Evolutionary conservation across 306 rosid species (phyloP).

Genomic region (Abrus pulchellus): DNA sequence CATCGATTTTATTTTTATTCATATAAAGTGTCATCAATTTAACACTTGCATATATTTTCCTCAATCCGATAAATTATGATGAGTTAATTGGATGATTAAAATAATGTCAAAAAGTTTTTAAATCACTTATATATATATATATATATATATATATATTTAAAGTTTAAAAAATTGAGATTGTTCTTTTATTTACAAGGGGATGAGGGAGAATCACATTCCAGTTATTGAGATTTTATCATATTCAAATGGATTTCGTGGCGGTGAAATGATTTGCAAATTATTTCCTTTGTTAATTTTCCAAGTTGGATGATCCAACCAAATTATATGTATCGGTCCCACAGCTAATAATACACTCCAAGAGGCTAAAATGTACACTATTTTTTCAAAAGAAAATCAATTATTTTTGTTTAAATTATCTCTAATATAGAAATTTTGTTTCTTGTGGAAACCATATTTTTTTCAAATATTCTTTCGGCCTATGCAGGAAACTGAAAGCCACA

Average conservation of each 20-base stretch:
- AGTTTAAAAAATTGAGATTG: no score
- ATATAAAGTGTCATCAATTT: not conserved
- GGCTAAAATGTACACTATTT: not conserved
- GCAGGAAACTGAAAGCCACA: not conserved
- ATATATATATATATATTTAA: no score
- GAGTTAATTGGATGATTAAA: not conserved
- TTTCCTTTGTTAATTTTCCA: not conserved
- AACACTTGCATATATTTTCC: no score
- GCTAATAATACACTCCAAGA: not conserved
- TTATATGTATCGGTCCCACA: not conserved
- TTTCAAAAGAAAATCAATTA: not conserved
- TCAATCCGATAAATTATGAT: no score
- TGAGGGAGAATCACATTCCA: not conserved
- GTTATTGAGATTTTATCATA: not conserved
- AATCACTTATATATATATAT: no score
- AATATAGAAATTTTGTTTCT: not conserved
- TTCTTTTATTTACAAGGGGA: not conserved
- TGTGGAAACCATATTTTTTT: not conserved
- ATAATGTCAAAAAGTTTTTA: no score
- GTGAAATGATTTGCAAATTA: not conserved
- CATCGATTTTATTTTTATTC: no score
- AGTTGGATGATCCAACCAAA: not conserved
- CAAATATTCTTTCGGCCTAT: not conserved
- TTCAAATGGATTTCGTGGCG: not conserved
- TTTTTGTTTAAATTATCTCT: not conserved